Evolutionary conservation across 1,284 basidiomycete species (phyloP).

Genomic region (Ceraceosorus bombacis): DNA sequence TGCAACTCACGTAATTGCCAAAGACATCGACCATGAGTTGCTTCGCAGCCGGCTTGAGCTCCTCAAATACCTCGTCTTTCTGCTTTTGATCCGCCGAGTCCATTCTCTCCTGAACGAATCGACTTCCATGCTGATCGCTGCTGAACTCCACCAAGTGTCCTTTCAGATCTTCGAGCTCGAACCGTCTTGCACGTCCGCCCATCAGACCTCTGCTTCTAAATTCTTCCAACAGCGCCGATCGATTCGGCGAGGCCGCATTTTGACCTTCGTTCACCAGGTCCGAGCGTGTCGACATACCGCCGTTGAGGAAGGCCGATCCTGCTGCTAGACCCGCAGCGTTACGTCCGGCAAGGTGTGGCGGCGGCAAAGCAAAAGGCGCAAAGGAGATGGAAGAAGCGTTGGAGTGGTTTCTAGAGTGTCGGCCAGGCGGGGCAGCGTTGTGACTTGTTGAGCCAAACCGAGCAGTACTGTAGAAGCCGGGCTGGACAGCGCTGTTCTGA

Average conservation of each 20-base stretch:
- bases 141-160: constrained; percentile 87
- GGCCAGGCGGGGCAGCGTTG: too few relatives aligned
- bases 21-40: constrained; percentile 88
- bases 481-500: too few relatives aligned
- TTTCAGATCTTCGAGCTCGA: constrained; percentile 64
- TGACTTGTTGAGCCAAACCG: too few relatives aligned
- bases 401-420: too few relatives aligned
- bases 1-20: constrained; percentile 75
- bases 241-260: constrained; percentile 1
- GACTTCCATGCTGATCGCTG: constrained; percentile 83
- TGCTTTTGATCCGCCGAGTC: constrained; percentile 61
- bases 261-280: not conserved
- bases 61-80: constrained; percentile 64
- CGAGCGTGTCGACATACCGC: too few relatives aligned
- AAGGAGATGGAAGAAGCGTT: too few relatives aligned
- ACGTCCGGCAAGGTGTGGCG: too few relatives aligned
- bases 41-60: constrained; percentile 74
- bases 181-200: constrained; percentile 18
- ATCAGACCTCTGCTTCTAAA: constrained; percentile 29
- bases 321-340: not conserved
- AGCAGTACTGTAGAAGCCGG: too few relatives aligned
- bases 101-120: constrained; percentile 49
- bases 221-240: constrained; percentile 31
- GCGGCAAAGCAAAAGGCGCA: too few relatives aligned
- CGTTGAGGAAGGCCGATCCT: not conserved